Conservation (phyloP, 768 basidiomycete genomes). For the Asterophora parasitica region DNA sequence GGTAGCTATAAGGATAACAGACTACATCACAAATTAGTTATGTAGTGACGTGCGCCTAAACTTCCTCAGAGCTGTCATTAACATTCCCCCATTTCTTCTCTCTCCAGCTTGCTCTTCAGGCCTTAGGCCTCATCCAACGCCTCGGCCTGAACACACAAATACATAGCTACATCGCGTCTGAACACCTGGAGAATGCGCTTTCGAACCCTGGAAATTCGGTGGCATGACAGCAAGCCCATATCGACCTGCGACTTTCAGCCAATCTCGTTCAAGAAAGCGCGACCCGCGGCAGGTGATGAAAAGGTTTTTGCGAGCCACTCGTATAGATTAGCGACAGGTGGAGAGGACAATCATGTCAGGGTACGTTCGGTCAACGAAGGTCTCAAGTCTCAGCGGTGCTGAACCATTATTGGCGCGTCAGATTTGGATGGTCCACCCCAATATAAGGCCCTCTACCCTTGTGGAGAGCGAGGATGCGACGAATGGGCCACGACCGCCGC, state of each 20-base stretch:
- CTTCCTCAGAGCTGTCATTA: neutral
- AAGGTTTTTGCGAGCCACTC: conserved; percentile 61
- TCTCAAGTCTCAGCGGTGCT: conserved; percentile 10
- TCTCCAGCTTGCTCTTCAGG: neutral
- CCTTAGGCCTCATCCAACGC: neutral
- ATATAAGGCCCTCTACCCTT: conserved; percentile 68
- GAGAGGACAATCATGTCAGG: conserved; percentile 95
- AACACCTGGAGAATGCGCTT: conserved; percentile 58
- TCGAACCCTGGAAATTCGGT: conserved; percentile 88
- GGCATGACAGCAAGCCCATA: conserved; percentile 95
- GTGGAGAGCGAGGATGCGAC: conserved; percentile 34
- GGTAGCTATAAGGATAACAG: no score
- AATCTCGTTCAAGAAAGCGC: conserved; percentile 73
- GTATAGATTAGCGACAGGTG: conserved; percentile 92
- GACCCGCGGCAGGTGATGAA: conserved; percentile 47
- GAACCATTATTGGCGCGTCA: conserved; percentile 24
- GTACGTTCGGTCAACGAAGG: conserved; percentile 46
- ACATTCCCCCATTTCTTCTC: neutral
- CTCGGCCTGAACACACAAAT: neutral
- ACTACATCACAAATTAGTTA: no score
- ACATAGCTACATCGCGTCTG: conserved; percentile 12
- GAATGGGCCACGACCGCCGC: conserved; percentile 47
- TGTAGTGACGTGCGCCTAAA: neutral
- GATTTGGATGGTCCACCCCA: conserved; percentile 95
- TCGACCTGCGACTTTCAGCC: conserved; percentile 97